Evolutionary conservation across 495 filamentous ascomycete species (phyloP).

Genomic region (Neurospora sp.): DNA sequence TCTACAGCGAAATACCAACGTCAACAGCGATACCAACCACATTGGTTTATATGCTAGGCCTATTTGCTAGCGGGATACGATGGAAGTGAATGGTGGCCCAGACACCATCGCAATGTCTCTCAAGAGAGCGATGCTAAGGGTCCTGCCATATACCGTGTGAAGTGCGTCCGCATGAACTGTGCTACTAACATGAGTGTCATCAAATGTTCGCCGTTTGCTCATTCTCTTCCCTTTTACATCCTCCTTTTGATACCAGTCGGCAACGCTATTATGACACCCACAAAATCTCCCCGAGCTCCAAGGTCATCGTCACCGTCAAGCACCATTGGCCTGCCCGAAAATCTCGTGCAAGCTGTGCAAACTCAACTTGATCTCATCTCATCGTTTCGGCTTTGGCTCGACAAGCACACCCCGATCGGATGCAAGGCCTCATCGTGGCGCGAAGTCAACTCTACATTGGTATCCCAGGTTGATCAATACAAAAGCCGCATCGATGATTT

Average conservation of each 20-base stretch:
- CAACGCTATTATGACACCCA: background rate
- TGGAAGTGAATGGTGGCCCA: background rate
- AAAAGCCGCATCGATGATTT: background rate
- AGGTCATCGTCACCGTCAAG: background rate
- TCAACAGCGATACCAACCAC: background rate
- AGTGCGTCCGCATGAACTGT: background rate
- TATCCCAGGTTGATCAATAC: background rate
- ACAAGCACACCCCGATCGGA: background rate
- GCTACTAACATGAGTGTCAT: background rate
- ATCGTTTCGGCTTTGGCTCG: constrained; percentile 7
- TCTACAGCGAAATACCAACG: background rate
- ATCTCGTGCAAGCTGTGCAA: background rate
- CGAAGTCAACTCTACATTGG: background rate
- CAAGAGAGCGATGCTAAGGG: background rate
- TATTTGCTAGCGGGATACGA: background rate
- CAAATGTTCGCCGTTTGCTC: background rate
- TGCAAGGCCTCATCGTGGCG: background rate
- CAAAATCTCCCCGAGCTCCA: background rate
- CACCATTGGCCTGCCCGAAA: background rate
- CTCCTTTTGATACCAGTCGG: background rate
- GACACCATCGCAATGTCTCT: background rate
- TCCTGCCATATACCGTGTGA: background rate
- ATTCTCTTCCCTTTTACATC: background rate
- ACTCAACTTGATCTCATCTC: constrained; percentile 4
- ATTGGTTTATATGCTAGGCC: background rate